phyloP scores from a whole-genome alignment of 2,329 filamentous ascomycete species.

The Calonectria multiphialidica region DNA sequence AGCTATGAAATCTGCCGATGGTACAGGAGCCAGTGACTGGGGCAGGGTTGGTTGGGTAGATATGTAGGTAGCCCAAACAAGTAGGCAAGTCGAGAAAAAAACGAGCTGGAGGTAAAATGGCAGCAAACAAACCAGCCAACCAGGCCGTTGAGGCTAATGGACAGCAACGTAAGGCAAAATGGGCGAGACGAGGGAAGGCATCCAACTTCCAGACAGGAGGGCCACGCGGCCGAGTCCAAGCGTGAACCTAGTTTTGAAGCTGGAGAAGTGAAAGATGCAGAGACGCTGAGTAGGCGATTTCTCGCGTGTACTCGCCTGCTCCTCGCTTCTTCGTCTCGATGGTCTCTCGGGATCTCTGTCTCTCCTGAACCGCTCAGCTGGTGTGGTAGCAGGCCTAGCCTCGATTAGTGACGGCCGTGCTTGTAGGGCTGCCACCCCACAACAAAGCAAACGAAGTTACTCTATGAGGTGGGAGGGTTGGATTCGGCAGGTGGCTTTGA shows the following conservation, averaged over 20 bases:
- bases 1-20: background rate
- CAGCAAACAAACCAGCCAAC: background rate
- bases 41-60: background rate
- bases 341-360: background rate
- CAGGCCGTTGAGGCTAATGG: background rate
- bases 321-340: background rate
- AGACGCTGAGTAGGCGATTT: background rate
- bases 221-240: background rate
- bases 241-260: background rate
- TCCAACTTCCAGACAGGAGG: background rate
- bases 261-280: background rate
- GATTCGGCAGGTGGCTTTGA: constrained; percentile 10
- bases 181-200: background rate
- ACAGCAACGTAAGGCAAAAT: background rate
- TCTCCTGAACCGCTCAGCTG: background rate
- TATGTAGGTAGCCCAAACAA: constrained; percentile 2
- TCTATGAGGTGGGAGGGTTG: background rate
- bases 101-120: background rate
- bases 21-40: background rate
- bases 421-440: constrained; percentile 18
- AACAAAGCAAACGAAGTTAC: constrained; percentile 2
- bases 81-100: background rate
- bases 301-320: background rate
- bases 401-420: constrained; percentile 4
- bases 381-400: constrained; percentile 1